Conservation (phyloP, 2,329 filamentous ascomycete species). For the Bipolaris cookei region DNA sequence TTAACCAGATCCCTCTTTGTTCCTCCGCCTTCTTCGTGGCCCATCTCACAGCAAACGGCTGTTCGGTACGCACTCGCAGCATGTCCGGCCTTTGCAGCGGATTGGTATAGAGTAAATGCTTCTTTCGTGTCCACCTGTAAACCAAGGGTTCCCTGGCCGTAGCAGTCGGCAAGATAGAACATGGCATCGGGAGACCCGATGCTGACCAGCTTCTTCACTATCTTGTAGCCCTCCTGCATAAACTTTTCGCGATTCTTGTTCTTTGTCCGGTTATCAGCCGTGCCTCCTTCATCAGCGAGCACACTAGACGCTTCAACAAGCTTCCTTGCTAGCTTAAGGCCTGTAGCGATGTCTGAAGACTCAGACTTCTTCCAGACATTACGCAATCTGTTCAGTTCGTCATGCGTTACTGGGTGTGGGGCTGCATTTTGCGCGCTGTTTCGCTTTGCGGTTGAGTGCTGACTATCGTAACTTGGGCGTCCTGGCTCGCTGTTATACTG, state of each 20-base stretch:
- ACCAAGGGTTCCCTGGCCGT: constrained; percentile 81
- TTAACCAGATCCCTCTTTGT: constrained; percentile 90
- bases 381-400: constrained; percentile 78
- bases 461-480: constrained; percentile 42
- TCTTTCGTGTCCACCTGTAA: constrained; percentile 85
- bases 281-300: constrained; percentile 76
- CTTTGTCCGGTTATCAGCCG: constrained; percentile 68
- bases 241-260: constrained; percentile 79
- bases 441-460: constrained; percentile 26
- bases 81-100: constrained; percentile 88
- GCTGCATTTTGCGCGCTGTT: constrained; percentile 34
- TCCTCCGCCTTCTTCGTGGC: constrained; percentile 90
- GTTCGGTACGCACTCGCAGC: constrained; percentile 88
- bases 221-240: constrained; percentile 83
- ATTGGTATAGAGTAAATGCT: constrained; percentile 91
- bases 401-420: constrained; percentile 70
- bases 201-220: constrained; percentile 83
- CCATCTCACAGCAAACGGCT: constrained; percentile 96
- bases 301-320: constrained; percentile 83
- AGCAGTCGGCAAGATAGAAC: constrained; percentile 90
- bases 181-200: constrained; percentile 81
- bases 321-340: constrained; percentile 78
- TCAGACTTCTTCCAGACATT: constrained; percentile 69
- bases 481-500: constrained; percentile 57
- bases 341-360: constrained; percentile 72